Evolutionary conservation across 2,329 filamentous ascomycete species (phyloP).

Genomic region (Fusarium hostae): DNA sequence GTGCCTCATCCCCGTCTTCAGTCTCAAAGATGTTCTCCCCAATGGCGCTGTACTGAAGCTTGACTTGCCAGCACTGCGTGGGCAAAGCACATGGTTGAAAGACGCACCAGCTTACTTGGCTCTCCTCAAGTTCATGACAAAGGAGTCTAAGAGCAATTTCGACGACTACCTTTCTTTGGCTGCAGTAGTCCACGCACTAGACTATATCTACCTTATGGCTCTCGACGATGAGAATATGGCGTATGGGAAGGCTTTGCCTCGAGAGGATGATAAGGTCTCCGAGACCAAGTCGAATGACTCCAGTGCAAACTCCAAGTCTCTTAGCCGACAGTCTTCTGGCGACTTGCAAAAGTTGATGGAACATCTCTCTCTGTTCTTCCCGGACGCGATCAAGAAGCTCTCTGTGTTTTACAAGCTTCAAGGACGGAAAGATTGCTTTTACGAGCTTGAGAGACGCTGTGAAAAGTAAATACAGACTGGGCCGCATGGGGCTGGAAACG

Average conservation of each 20-base stretch:
- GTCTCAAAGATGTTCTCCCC: neutral
- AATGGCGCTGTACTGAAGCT: neutral
- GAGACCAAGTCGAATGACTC: accelerated
- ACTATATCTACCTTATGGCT: neutral
- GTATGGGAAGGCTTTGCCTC: neutral
- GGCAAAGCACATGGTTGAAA: neutral
- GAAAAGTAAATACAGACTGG: neutral
- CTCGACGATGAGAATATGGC: neutral
- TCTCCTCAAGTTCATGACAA: neutral
- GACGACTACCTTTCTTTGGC: neutral
- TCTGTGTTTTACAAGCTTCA: neutral
- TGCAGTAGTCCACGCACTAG: neutral
- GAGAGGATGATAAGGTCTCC: neutral
- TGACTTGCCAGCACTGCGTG: neutral
- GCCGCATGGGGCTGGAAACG: too few species aligned
- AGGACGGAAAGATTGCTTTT: neutral
- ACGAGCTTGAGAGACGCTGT: neutral
- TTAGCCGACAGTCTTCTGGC: neutral
- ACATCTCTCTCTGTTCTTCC: neutral
- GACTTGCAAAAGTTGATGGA: neutral
- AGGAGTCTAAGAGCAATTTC: neutral
- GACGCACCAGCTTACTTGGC: neutral
- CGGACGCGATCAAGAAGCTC: neutral
- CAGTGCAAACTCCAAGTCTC: too few species aligned
- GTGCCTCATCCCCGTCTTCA: neutral